Evolutionary conservation across 148 eudicot genomes (phyloP), one percentile per base, ranked within the genome.

Genomic region (Salicornia ramosissima): DNA sequence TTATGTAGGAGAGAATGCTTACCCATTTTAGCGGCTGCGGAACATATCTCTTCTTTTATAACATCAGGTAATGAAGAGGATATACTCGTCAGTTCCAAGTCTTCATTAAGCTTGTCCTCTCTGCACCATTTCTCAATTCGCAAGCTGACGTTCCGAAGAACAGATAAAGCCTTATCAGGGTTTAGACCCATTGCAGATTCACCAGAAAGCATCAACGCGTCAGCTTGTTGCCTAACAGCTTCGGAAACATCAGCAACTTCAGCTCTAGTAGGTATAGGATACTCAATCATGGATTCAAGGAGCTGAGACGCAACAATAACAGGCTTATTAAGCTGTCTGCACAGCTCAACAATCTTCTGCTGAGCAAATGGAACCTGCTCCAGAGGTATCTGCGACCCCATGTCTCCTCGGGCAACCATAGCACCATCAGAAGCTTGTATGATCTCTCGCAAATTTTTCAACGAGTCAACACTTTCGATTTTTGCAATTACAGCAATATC

Each of bases 161-260:
- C 99, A 28, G 85, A 74, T 81, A 94, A 71, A 65, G 99, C 97
- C 77, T 94, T 94, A 31, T 89, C 93, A 57, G 99, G 97, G 74
- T 50, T 87, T 57, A 79, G 88, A 39, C 97, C 99, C 99, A 94
- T 94, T 64, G 97, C 99, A 15, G 97, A 94, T 85, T 91, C 97
- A 66, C 97, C 99, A 62, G 96, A 94, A 34, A 94, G 92, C 99
- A 91, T 88, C 62, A 94, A 76, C 65, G 96, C 99, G 81, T 94
- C 99, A 19, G 96, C 83, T 71, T 94, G 82, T 75, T 94, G 97
- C 74, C 93, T 84, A n/a, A 94, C 97, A 56, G 99, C 97, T 81
- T 91, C 97, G 42, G 97, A 94, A 78, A 94, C 97, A 80, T 94
- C 99, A 72, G 99, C 99, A 75, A 94, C 99, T 74, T 94, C 99